Percentiles rank a stretch among this genome's conserved stretches.
Conservation (phyloP, 1,139 yeast species). For the Magnusiomyces ingens region DNA sequence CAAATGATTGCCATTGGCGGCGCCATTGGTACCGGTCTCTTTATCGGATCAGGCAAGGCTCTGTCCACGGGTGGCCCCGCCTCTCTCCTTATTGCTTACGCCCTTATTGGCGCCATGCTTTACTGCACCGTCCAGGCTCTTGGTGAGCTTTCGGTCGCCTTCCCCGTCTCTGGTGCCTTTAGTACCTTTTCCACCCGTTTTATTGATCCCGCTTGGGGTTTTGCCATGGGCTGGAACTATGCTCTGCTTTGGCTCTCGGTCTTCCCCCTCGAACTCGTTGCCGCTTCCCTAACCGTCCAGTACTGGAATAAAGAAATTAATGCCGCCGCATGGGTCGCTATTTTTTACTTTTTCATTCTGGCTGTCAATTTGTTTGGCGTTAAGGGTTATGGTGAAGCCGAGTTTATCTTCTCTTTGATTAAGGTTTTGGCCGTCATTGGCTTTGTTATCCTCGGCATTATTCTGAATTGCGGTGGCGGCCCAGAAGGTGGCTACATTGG, state of each 20-base stretch:
- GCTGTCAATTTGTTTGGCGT: conserved; percentile 60
- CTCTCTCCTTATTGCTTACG: conserved; percentile 60
- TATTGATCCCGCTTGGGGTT: conserved; percentile 72
- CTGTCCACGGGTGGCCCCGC: conserved; percentile 75
- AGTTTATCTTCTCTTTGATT: conserved; percentile 49
- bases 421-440: conserved; percentile 56
- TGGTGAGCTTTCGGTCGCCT: conserved; percentile 75
- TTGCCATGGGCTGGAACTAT: conserved; percentile 79
- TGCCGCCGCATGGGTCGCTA: conserved; percentile 60
- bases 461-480: conserved; percentile 63
- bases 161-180: conserved; percentile 77
- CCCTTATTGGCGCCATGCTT: conserved; percentile 62
- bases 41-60: conserved; percentile 69
- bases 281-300: conserved; percentile 63
- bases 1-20: conserved; percentile 80
- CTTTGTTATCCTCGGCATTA: conserved; percentile 55
- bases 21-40: conserved; percentile 73
- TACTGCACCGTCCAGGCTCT: conserved; percentile 76
- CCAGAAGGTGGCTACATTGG: conserved; percentile 59
- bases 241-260: conserved; percentile 71
- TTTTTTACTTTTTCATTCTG: conserved; percentile 53
- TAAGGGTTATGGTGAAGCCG: conserved; percentile 66
- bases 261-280: conserved; percentile 67
- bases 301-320: conserved; percentile 54
- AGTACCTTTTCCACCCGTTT: conserved; percentile 63